phyloP scores from a whole-genome alignment of 2,329 filamentous ascomycete species.

The Arthroderma uncinatum region DNA sequence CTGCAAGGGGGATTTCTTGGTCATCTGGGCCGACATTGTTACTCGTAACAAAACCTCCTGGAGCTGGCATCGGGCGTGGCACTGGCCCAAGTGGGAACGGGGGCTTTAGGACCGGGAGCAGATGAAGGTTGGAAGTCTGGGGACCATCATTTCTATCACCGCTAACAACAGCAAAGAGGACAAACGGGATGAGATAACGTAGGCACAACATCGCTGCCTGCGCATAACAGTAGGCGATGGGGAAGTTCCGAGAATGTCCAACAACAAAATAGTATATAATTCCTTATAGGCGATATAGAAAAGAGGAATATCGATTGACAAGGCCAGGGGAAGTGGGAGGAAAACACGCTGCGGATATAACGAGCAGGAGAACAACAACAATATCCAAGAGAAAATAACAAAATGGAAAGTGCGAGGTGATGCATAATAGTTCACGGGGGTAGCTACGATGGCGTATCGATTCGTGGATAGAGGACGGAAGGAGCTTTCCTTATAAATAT shows the following conservation, averaged over 20 bases:
- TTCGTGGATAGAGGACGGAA: not conserved
- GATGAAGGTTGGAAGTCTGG: not conserved
- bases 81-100: conserved; percentile 9
- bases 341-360: not conserved
- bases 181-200: not conserved
- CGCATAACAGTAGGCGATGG: not conserved
- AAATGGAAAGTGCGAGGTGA: not conserved
- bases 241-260: not conserved
- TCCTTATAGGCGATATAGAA: not conserved
- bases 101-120: not conserved
- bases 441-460: not conserved
- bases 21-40: not conserved
- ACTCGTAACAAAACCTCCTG: conserved; percentile 9
- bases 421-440: not conserved
- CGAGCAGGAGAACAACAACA: not conserved
- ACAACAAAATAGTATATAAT: not conserved
- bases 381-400: not conserved
- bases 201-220: not conserved
- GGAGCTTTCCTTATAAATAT: not conserved
- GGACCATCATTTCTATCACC: not conserved
- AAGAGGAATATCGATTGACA: not conserved
- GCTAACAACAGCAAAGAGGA: not conserved
- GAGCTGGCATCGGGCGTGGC: conserved; percentile 7
- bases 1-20: not conserved
- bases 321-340: not conserved